Base-by-base conservation (phyloP, 2,329 filamentous ascomycete genomes). In the Tolypocladium cylindrosporum region DNA sequence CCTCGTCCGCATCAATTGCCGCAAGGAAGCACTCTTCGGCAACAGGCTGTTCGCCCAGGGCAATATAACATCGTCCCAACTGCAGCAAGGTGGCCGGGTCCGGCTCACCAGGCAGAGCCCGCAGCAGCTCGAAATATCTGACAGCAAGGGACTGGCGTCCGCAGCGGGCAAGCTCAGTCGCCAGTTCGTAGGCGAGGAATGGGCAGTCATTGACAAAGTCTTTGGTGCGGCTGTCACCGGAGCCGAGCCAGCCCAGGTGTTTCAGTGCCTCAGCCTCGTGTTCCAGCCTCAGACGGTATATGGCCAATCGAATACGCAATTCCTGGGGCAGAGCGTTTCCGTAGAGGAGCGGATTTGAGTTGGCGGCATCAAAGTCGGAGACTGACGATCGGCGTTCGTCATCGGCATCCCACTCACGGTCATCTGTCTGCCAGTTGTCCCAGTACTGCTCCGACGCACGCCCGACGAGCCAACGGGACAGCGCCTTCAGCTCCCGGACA, bases 371-470 rank as follows among this genome's bases (percentile, higher is more conserved):
- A 68, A 88, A 96, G 1, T 81, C 81, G 2, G 81, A 71, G 6
- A 89, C 79, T 58, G 79, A 72, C 2, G 76, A 70, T 58, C 92
- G 85, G 60, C 94, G 86, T 24, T 80, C 77, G 66, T 91, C 84
- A 51, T 86, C 81, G 6, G 82, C 73, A 69, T 99, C 94, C 84
- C 91, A 99, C 73, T 99, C 94, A 58, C 91, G 82, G 69, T 96
- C 91, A 68, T 97, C 90, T 6, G 83, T 77, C 37, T 81, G 76
- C 62, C 81, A 79, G 10, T 79, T 69, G 59, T 95, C 88, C 94
- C 94, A 99, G 66, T 85, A 90, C 0, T 67, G 71, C 69, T 99
- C 92, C 5, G 81, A 76, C 41, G 79, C 76, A 54, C 94, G 85
- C 10, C 90, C 89, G 43, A 96, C 77, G 57, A 96, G 78, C 91